Conservation (phyloP, 148 eudicot genomes). For the Rheum nobile region DNA sequence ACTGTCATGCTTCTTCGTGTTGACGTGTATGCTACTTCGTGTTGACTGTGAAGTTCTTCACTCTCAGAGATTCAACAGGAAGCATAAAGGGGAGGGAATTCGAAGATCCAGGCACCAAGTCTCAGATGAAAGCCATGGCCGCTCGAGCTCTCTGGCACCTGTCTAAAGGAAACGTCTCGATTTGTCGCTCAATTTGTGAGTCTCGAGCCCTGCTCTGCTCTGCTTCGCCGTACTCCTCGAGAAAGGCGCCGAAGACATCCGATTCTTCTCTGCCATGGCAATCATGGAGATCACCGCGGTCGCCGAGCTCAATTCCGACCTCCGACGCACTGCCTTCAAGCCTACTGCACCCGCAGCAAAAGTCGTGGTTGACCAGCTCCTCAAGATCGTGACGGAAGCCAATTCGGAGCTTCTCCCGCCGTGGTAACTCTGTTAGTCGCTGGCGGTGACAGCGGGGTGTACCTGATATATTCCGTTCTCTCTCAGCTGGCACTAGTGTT, state of each 20-base stretch:
- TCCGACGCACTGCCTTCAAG: constrained; percentile 61
- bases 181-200: constrained; percentile 60
- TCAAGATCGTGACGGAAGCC: constrained; percentile 35
- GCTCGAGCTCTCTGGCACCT: constrained; percentile 65
- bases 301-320: constrained; percentile 52
- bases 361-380: constrained; percentile 70
- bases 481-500: too few relatives aligned
- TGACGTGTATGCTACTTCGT: too few relatives aligned
- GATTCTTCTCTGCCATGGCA: constrained; percentile 67
- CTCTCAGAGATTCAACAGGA: too few relatives aligned
- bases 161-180: constrained; percentile 47
- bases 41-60: too few relatives aligned
- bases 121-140: constrained; percentile 82
- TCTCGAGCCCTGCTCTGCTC: constrained; percentile 61
- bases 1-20: too few relatives aligned
- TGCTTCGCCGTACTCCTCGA: constrained; percentile 72
- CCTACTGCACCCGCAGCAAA: constrained; percentile 69
- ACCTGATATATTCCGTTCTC: too few relatives aligned
- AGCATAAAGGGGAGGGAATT: constrained; percentile 46
- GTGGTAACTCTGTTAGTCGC: too few relatives aligned
- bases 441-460: too few relatives aligned
- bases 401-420: constrained; percentile 51
- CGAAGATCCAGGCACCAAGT: constrained; percentile 57
- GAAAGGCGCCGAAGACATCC: constrained; percentile 55
- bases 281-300: constrained; percentile 68